phyloP scores from a whole-genome alignment of 495 filamentous ascomycete genomes.

The Oleoguttula mirabilis region DNA sequence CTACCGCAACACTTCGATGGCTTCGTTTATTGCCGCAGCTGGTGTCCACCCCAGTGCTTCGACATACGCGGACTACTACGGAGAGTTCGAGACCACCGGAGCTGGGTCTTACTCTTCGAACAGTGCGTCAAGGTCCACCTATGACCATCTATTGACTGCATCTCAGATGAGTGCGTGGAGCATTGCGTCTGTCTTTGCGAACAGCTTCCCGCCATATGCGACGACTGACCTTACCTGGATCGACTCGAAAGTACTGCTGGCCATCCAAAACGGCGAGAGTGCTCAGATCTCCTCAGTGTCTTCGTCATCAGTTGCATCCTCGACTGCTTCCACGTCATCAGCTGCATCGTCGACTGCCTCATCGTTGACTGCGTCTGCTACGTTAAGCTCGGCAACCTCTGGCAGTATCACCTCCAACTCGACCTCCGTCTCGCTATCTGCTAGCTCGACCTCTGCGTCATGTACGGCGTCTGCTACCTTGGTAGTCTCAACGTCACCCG shows the following conservation, averaged over 20 bases:
- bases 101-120: slow-evolving; percentile 1
- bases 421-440: too few relatives aligned
- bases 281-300: not conserved
- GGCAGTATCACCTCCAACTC: not conserved
- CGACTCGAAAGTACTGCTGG: not conserved
- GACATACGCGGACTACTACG: slow-evolving; percentile 3
- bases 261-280: not conserved
- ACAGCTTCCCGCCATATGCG: slow-evolving; percentile 1
- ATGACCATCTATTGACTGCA: not conserved
- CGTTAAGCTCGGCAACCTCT: not conserved
- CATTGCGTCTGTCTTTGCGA: not conserved
- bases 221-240: slow-evolving; percentile 2
- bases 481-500: not conserved
- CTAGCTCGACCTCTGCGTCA: not conserved
- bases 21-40: slow-evolving; percentile 6
- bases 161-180: not conserved
- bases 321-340: not conserved
- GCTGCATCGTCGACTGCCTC: not conserved
- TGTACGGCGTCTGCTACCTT: not conserved
- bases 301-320: not conserved
- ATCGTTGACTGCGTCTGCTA: too few relatives aligned
- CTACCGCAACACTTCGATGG: slow-evolving; percentile 2
- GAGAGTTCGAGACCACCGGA: slow-evolving; percentile 5
- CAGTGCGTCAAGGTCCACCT: not conserved
- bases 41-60: slow-evolving; percentile 5